A percentile compares a stretch with the other conserved stretches of the same genome.
phyloP scores from a whole-genome alignment of 2,329 filamentous ascomycete genomes.

The Thermoascus crustaceus region DNA sequence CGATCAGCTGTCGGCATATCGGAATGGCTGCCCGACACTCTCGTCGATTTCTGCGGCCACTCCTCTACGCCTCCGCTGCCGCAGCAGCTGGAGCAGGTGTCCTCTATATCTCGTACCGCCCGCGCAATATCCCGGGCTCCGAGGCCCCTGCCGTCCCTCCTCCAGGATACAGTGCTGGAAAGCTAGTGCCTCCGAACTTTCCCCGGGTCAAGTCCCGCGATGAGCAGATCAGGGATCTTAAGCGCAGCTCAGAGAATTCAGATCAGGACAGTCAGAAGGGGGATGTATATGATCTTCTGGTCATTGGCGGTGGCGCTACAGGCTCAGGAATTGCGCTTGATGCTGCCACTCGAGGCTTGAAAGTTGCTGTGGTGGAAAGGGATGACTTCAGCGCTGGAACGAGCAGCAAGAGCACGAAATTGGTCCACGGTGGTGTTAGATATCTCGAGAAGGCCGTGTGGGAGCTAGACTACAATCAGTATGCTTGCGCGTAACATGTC shows the following conservation, averaged over 20 bases:
- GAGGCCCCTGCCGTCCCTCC: constrained; percentile 55
- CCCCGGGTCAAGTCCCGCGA: constrained; percentile 43
- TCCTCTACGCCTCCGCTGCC: constrained; percentile 52
- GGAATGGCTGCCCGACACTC: constrained; percentile 34
- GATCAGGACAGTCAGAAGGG: constrained; percentile 17
- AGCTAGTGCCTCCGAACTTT: constrained; percentile 47
- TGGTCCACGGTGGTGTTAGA: constrained; percentile 76
- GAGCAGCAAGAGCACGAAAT: constrained; percentile 79
- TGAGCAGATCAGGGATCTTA: constrained; percentile 46
- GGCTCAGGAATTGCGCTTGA: constrained; percentile 74
- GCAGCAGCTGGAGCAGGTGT: constrained; percentile 46
- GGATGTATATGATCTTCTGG: constrained; percentile 64
- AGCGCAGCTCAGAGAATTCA: constrained; percentile 29
- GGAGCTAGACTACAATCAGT: constrained; percentile 78
- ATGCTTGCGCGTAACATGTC: too few species aligned
- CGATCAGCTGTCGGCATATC: constrained; percentile 2
- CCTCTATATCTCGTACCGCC: constrained; percentile 55
- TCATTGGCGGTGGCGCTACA: constrained; percentile 73
- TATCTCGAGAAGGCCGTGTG: constrained; percentile 82
- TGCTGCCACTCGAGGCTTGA: constrained; percentile 68
- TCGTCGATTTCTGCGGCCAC: constrained; percentile 46
- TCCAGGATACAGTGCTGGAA: constrained; percentile 53
- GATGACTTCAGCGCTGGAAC: constrained; percentile 78
- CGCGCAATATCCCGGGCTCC: constrained; percentile 55
- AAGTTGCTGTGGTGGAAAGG: constrained; percentile 71